Evolutionary conservation across 257 asterid species (phyloP), one percentile per base, ranked within the genome.

Genomic region (Solanum medicagineum): DNA sequence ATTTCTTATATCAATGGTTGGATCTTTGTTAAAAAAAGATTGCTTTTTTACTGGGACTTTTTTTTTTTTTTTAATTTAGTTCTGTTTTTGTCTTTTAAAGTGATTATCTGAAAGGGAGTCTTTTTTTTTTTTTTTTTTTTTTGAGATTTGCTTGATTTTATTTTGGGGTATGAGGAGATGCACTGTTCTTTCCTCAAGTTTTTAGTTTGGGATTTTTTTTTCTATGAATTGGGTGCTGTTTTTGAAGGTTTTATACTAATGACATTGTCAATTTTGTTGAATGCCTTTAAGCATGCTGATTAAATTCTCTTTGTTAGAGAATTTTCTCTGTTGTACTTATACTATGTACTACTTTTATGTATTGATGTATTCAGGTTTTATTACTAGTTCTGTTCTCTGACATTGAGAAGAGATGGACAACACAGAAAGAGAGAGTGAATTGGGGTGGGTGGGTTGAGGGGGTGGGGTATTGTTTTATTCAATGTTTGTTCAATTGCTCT

Each of bases 11-110:
- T 29, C 81, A 83, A 80, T 60, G 40, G 29, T 87, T 84, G 86
- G 86, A 87, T 84, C 86, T 86, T 87, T 86, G 75, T 26, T 79
- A 5, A 24, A 77, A 36, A 53, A 79, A 15, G 10, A 79, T 79
- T 51, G 83, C 16, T 77, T 75, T 77, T 22, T 51, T 51, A 15
- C 24, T 51, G 59, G 62, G 62, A 9, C n/a, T n/a, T n/a, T 74
- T 74, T 74, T 45, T 10, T n/a, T 12, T 12, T 47, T 10, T n/a
- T 6, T 3, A 24, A 11, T 51, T 77, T 77, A 15, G 47, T 51
- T 77, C 16, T 51, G 7, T 51, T 51, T 51, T 26, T 20, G 20
- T 19, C 6, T 5, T 51, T 7, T 75, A 36, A 77, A 51, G 19
- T 74, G 60, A 22, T 75, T 75, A 47, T 75, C 8, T 75, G 44